phyloP scores from a whole-genome alignment of 2,329 filamentous ascomycete species.

The Dissoconium aciculare region DNA sequence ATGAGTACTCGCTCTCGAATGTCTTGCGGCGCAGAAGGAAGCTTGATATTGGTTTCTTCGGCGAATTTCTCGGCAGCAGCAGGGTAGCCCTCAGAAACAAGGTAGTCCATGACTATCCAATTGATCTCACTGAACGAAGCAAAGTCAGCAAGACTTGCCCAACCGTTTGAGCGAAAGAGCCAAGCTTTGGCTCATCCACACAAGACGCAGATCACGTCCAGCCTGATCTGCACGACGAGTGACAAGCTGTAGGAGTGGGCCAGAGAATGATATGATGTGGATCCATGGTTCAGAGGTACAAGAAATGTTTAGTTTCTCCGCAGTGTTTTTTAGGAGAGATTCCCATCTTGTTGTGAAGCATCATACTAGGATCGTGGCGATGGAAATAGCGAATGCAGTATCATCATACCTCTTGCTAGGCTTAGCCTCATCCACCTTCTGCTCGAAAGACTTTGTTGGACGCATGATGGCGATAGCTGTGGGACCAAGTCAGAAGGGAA shows the following conservation, averaged over 20 bases:
- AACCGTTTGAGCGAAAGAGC: too few species aligned
- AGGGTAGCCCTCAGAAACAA: slow-evolving; percentile 90
- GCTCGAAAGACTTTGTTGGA: slow-evolving; percentile 59
- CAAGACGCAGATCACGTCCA: too few species aligned
- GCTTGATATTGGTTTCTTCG: slow-evolving; percentile 74
- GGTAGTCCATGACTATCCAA: slow-evolving; percentile 85
- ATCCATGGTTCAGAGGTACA: slow-evolving; percentile 49
- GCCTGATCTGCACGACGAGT: too few species aligned
- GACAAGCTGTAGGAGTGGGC: too few species aligned
- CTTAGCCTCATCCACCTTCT: slow-evolving; percentile 68
- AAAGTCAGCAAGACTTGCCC: slow-evolving; percentile 15
- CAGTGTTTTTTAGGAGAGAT: slow-evolving; percentile 98
- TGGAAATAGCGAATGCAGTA: slow-evolving; percentile 3
- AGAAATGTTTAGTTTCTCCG: slow-evolving; percentile 78
- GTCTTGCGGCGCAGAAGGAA: slow-evolving; percentile 51
- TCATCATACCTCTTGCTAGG: slow-evolving; percentile 59
- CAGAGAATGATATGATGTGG: too few species aligned
- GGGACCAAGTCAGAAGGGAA: too few species aligned
- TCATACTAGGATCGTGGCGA: slow-evolving; percentile 45
- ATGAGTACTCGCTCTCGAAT: slow-evolving; percentile 72
- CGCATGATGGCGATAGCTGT: slow-evolving; percentile 39
- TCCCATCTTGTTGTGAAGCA: slow-evolving; percentile 87
- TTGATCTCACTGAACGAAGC: slow-evolving; percentile 66
- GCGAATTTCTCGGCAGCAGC: slow-evolving; percentile 87
- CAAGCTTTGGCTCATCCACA: too few species aligned